phyloP scores from a whole-genome alignment of 2,329 filamentous ascomycete genomes.

The Gremmenia infestans region DNA sequence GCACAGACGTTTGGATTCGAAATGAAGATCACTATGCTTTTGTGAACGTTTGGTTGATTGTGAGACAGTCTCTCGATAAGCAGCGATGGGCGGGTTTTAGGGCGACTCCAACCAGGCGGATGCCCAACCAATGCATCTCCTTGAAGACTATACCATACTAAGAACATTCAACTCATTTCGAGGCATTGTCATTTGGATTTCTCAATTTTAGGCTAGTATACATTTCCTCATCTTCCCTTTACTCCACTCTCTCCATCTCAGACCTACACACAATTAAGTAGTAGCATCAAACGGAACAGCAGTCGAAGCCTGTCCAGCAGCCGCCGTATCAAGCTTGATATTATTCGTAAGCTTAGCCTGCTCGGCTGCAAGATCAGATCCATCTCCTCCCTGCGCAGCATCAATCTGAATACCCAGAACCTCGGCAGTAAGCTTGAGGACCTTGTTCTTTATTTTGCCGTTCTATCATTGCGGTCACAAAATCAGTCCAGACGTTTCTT shows the following conservation, averaged over 20 bases:
- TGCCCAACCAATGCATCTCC: too few relatives aligned
- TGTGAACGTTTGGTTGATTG: neutral
- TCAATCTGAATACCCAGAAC: conserved; percentile 46
- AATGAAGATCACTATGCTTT: neutral
- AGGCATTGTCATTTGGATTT: too few relatives aligned
- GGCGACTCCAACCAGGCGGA: too few relatives aligned
- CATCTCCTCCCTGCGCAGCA: conserved; percentile 42
- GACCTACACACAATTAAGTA: neutral
- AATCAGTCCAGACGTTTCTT: too few relatives aligned
- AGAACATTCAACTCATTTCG: too few relatives aligned
- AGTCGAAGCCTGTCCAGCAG: conserved; percentile 43
- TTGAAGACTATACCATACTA: too few relatives aligned
- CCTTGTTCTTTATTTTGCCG: conserved; percentile 57
- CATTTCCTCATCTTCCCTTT: neutral
- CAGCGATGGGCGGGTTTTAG: too few relatives aligned
- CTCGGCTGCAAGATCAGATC: conserved; percentile 41
- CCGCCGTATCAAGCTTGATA: conserved; percentile 42
- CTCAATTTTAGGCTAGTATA: neutral
- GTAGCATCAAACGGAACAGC: conserved; percentile 34
- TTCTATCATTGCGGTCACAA: conserved; percentile 28
- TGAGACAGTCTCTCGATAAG: neutral
- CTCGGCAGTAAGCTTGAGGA: conserved; percentile 51
- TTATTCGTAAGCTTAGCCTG: conserved; percentile 50
- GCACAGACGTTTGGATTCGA: conserved; percentile 2
- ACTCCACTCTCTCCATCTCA: neutral